A percentile compares a stretch with the other conserved stretches of the same genome.
Conservation (phyloP, 345 rosid genomes). For the Acer negundo region DNA sequence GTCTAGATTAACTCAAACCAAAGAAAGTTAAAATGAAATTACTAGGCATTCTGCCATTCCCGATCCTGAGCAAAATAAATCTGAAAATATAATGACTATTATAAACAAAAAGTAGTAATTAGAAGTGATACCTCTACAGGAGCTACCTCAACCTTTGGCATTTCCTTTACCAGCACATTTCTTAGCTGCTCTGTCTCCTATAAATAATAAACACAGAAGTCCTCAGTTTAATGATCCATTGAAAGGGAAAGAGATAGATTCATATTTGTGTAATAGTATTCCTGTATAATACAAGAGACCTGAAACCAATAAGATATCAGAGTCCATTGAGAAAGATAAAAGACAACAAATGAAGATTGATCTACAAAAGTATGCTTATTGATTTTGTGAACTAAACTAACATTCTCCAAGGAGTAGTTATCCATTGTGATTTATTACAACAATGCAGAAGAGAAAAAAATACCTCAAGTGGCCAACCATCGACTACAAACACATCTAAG, state of each 20-base stretch:
- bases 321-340: conserved; percentile 8
- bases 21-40: conserved; percentile 2
- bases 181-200: conserved; percentile 63
- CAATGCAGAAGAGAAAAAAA: neutral
- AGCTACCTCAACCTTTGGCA: conserved; percentile 51
- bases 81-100: neutral
- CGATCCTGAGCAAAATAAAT: neutral
- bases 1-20: neutral
- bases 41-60: neutral
- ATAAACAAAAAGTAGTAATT: conserved; percentile 7
- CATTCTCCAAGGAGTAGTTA: conserved; percentile 6
- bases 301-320: neutral
- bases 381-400: neutral
- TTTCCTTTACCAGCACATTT: conserved; percentile 47
- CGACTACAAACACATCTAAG: conserved; percentile 74
- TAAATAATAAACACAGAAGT: conserved; percentile 24
- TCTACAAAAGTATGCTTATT: neutral
- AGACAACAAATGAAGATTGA: conserved; percentile 9
- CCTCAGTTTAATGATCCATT: conserved; percentile 3
- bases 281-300: neutral
- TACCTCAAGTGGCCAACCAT: conserved; percentile 65
- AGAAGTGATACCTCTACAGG: conserved; percentile 40
- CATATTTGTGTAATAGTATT: neutral
- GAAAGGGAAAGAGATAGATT: neutral
- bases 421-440: neutral